Percentiles rank a stretch among this genome's conserved stretches.
phyloP scores from a whole-genome alignment of 768 basidiomycete species.

The Leccinum longicurvipes region DNA sequence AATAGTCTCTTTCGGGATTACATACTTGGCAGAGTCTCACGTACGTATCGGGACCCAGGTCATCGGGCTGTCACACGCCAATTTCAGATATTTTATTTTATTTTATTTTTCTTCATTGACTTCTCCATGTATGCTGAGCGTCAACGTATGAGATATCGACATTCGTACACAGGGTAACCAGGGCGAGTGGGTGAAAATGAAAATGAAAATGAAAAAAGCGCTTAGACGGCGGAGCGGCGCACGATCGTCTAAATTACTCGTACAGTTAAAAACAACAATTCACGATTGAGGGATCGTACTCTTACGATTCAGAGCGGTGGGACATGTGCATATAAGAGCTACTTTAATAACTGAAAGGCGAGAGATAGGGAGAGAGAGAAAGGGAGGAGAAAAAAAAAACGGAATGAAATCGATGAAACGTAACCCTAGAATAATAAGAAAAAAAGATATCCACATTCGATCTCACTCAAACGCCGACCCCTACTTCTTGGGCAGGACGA shows the following conservation, averaged over 20 bases:
- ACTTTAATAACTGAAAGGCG: neutral
- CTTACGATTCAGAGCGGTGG: neutral
- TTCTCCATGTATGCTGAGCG: neutral
- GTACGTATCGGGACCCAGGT: no score
- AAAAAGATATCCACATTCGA: neutral
- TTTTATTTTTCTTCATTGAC: neutral
- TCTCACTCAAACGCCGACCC: neutral
- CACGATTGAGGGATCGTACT: neutral
- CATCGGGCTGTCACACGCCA: neutral
- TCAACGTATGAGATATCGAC: neutral
- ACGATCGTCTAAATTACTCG: neutral
- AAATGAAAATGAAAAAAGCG: neutral
- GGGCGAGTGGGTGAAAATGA: neutral
- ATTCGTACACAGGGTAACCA: neutral
- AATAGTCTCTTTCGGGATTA: neutral
- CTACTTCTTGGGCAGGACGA: conserved; percentile 32
- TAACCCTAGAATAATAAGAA: neutral
- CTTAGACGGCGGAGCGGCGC: neutral
- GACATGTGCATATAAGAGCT: neutral
- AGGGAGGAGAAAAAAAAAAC: neutral
- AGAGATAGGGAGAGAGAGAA: neutral
- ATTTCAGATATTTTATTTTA: neutral
- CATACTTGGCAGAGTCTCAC: no score
- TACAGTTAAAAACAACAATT: neutral
- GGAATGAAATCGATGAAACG: neutral